Percentiles rank a stretch among this genome's conserved stretches.
Conservation (phyloP, 202 grass and related monocot genomes). For the Saccharum hybrid region DNA sequence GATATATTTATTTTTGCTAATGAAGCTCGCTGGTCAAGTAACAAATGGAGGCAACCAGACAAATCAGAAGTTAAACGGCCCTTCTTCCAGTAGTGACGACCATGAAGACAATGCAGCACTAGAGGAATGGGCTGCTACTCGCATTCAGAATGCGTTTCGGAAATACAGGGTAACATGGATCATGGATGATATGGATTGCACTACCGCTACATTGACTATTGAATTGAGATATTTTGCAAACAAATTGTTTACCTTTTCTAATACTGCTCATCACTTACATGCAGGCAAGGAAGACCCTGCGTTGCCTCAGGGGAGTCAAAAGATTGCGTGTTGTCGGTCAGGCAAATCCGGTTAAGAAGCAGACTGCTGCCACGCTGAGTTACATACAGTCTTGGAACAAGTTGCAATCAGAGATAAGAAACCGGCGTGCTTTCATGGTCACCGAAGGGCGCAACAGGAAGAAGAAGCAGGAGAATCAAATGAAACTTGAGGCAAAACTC, state of each 20-base stretch:
- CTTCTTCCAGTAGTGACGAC: conserved; percentile 70
- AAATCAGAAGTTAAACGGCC: conserved; percentile 59
- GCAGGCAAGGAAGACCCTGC: conserved; percentile 83
- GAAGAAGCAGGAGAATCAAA: conserved; percentile 90
- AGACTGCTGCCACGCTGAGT: conserved; percentile 64
- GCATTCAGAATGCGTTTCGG: conserved; percentile 85
- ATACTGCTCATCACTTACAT: background rate
- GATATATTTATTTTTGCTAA: conserved; percentile 21
- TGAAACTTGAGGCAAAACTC: conserved; percentile 86
- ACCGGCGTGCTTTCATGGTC: conserved; percentile 82
- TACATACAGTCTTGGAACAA: conserved; percentile 89
- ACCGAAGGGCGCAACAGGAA: conserved; percentile 79
- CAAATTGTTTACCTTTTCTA: background rate
- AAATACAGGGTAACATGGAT: conserved; percentile 65
- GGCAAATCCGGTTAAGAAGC: conserved; percentile 74
- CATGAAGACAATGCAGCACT: conserved; percentile 52
- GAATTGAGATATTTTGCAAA: background rate
- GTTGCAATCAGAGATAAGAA: conserved; percentile 82
- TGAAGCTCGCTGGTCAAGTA: conserved; percentile 49
- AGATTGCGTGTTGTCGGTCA: conserved; percentile 60
- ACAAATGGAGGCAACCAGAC: conserved; percentile 55
- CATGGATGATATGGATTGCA: background rate
- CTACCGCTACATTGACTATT: background rate
- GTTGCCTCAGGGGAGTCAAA: conserved; percentile 72
- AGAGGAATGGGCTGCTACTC: conserved; percentile 75